Evolutionary conservation across 1,139 yeast species (phyloP).

Genomic region (Pneumocystis canis): DNA sequence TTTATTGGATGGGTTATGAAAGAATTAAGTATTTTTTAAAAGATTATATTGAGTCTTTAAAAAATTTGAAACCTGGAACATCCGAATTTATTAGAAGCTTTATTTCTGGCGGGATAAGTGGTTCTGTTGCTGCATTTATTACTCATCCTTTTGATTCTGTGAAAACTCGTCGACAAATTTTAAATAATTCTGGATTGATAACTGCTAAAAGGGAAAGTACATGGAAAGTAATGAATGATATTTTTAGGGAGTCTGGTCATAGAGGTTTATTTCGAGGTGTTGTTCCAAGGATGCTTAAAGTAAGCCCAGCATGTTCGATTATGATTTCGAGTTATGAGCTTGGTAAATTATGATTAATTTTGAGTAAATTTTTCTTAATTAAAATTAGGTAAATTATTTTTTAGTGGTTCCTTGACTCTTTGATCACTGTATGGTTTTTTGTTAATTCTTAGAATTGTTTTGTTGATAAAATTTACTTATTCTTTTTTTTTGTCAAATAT

Average conservation of each 20-base stretch:
- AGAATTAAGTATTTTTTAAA: slow-evolving; percentile 8
- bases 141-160: slow-evolving; percentile 98
- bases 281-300: slow-evolving; percentile 70
- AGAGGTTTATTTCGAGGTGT: slow-evolving; percentile 72
- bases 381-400: not conserved
- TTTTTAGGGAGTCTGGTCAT: slow-evolving; percentile 57
- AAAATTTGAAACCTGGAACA: slow-evolving; percentile 28
- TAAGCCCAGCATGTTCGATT: slow-evolving; percentile 95
- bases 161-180: slow-evolving; percentile 77
- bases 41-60: slow-evolving; percentile 11
- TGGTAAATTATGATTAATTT: slow-evolving; percentile 34
- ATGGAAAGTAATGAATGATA: slow-evolving; percentile 49
- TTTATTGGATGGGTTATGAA: slow-evolving; percentile 86
- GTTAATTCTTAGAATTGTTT: not conserved
- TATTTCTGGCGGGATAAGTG: slow-evolving; percentile 71
- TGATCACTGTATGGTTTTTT: not conserved
- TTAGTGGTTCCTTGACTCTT: not conserved
- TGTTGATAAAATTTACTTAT: not conserved
- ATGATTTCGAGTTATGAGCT: slow-evolving; percentile 94
- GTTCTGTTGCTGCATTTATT: slow-evolving; percentile 65
- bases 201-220: slow-evolving; percentile 27
- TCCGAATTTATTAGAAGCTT: slow-evolving; percentile 60
- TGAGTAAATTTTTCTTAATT: not conserved
- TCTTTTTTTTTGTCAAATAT: not conserved
- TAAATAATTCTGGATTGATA: slow-evolving; percentile 16